Evolutionary conservation across 768 basidiomycete genomes (phyloP), one percentile per base, ranked within the genome.

Genomic region (Psilocybe sp.): DNA sequence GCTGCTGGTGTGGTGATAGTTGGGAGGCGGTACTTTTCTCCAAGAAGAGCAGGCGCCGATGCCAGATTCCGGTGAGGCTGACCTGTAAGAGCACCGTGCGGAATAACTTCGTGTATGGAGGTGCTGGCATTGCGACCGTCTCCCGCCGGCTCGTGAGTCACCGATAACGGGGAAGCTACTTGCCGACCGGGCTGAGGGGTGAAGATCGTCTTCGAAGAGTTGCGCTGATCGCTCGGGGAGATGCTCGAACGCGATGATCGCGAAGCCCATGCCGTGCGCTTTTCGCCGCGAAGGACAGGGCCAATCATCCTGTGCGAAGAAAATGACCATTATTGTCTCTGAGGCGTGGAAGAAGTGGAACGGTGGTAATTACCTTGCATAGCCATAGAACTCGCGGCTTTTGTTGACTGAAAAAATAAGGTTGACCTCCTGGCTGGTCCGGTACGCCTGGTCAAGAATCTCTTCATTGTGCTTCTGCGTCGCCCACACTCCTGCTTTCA

Each of bases 361-460:
- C 13, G 39, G 15, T 46, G 33, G 14, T 19, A 69, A 73, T 52
- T 67, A 92, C 84, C 79, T 82, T 10, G 92, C 94, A 63, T 91
- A 95, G 16, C 95, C 95, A 60, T 88, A 97, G 63, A 97, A 98
- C 65, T 92, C 92, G 33, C 96, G 93, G 49, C 88, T 89, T 64
- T 88, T 92, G 69, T 98, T 98, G 14, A 90, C 96, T 33, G 93
- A 81, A 59, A 98, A 98, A 50, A 98, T 84, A 39, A 98, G 77
- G 60, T 77, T 89, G 3, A 98, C 95, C 19, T 95, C 89, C 55
- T 80, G 78, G 54, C 87, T 87, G 2, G 92, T 97, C n/a, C 94
- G 84, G 66, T 76, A 98, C 0, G 96, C 95, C 64, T 92, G 92
- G 56, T 98, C 93, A 13, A 97, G 73, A 42, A 96, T 83, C 8